Base-by-base conservation (phyloP, 768 basidiomycete genomes). In the Collybia mongolica region DNA sequence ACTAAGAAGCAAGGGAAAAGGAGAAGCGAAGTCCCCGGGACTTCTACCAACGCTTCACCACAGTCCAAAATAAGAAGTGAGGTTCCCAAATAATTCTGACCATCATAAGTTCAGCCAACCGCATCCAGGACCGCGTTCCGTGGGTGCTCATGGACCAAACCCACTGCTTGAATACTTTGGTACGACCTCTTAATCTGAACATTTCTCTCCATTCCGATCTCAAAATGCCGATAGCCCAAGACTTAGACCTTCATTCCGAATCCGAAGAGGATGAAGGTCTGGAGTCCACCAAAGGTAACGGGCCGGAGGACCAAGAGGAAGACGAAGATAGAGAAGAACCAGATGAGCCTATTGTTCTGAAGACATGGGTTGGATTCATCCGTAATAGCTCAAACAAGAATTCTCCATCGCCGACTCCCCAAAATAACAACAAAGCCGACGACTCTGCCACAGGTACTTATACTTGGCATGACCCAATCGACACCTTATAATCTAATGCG, bases 151-250 rank as follows among this genome's bases (percentile, higher is more conserved):
- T 12, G 64, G 57, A 7, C 60, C 57, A 19, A 82, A 82, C 55
- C 77, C 79, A 0, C 63, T 83, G 2, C 60, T 72, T 36, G 63
- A 74, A 47, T 83, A 72, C 52, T 83, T 83, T 46, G 74, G 81
- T 77, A 51, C 24, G 72, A n/a, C 37, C 26, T 26, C n/a, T 28
- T 9, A 14, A 29, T 12, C 23, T 46, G n/a, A 22, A 20, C 18
- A 17, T 28, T 1, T 26, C 7, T 5, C 17, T 22, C 8, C 43
- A 8, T 43, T 36, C 35, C 12, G 37, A 20, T 3, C 44, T 46
- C 8, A 15, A 44, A 14, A 18, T 1, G 57, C 41, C 51, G 73
- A 76, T 64, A 6, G 59, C 37, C 14, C 46, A 69, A 50, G 70
- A 75, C 39, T 56, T 84, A 35, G 75, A 74, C 35, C 58, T 83